Base-by-base conservation (phyloP, 1,284 basidiomycete genomes). In the Ustilago trichophora region DNA sequence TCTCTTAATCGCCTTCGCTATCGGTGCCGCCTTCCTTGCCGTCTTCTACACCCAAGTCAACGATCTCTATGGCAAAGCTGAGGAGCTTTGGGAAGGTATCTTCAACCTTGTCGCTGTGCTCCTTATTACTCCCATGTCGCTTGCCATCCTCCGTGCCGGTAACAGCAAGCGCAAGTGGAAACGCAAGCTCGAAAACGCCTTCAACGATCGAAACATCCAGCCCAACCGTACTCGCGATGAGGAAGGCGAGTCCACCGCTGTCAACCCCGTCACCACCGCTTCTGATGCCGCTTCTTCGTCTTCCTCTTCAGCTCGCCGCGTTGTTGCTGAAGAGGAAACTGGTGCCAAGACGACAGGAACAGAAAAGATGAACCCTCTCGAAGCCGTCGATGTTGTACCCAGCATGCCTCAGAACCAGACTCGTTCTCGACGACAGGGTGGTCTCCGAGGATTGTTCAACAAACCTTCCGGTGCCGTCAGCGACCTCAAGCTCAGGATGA, bases 31-130 rank as follows among this genome's bases (percentile, higher is more conserved):
- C 10, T 80, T 79, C 54, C 57, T 80, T 6, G 77, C 75, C 26
- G 63, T 80, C 25, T 80, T 80, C 56, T 80, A 80, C 59, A 77
- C 77, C 53, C 84, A 85, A 49, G 79, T 86, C 32, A 82, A 80
- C 49, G 84, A 87, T 67, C 79, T 87, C 2, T 87, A 85, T 83
- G 82, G 81, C 32, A 72, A 81, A 55, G 74, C 81, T 0, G 78
- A 80, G 35, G 78, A 80, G 49, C 75, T 78, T 2, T 80, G 78
- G 78, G 78, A 80, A 46, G 76, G 77, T 19, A 77, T 78, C 50
- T 77, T 80, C 50, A 75, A 73, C 57, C 70, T 80, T 16, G 50
- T 80, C 35, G 78, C 78, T 24, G 75, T 78, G 8, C 11, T 73
- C 6, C 72, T 80, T 27, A 79, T 80, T 49, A 77, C 75, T 2